Evolutionary conservation across 768 basidiomycete genomes (phyloP).

Genomic region (Agrocybe praecox): DNA sequence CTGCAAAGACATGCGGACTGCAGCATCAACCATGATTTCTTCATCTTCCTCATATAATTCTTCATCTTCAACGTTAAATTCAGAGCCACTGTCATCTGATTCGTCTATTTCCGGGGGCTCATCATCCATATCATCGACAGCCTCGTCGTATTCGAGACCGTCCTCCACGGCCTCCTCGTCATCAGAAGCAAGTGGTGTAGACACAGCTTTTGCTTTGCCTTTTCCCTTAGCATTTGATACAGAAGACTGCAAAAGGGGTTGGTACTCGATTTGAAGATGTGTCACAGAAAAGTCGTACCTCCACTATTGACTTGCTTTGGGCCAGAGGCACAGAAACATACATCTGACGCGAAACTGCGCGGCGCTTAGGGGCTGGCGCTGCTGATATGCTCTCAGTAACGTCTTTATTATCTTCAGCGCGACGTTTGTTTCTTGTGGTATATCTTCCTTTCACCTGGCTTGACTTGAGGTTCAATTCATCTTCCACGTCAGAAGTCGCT

Average conservation of each 20-base stretch:
- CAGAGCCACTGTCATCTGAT: conserved; percentile 61
- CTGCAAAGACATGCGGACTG: conserved; percentile 56
- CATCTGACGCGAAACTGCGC: conserved; percentile 31
- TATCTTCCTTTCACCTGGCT: conserved; percentile 17
- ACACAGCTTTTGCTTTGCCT: conserved; percentile 34
- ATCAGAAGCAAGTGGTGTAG: conserved; percentile 24
- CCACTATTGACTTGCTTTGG: conserved; percentile 23
- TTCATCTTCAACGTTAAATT: conserved; percentile 47
- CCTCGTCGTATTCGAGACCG: conserved; percentile 31
- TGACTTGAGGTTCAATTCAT: conserved; percentile 17
- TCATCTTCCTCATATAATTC: conserved; percentile 40
- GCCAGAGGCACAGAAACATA: conserved; percentile 35
- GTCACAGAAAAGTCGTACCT: conserved; percentile 17
- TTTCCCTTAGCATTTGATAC: conserved; percentile 33
- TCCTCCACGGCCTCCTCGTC: conserved; percentile 27
- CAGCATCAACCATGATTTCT: conserved; percentile 57
- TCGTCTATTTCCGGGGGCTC: conserved; percentile 40
- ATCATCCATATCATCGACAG: conserved; percentile 40
- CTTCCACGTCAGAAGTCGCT: conserved; percentile 50
- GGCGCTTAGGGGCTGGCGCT: conserved; percentile 31
- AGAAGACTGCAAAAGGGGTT: conserved; percentile 7
- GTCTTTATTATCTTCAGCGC: conserved; percentile 24
- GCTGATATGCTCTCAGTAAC: conserved; percentile 25
- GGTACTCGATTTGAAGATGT: background rate
- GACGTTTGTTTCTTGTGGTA: conserved; percentile 22